Evolutionary conservation across 495 filamentous ascomycete species (phyloP).

Genomic region (Neurospora sp.): DNA sequence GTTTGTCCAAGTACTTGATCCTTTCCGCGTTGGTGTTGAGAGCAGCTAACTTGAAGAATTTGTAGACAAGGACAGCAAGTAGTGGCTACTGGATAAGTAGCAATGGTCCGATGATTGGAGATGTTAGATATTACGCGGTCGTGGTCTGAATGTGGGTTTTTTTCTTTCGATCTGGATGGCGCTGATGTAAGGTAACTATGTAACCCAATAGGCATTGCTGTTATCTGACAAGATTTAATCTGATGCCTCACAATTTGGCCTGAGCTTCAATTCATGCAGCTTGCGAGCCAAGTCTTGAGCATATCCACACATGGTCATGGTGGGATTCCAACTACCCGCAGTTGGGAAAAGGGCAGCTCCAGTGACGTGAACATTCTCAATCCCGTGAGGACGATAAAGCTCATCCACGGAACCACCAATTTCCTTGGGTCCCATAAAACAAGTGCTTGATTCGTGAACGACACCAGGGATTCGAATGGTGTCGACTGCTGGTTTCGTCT

Average conservation of each 20-base stretch:
- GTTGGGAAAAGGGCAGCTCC: neutral
- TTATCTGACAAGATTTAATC: neutral
- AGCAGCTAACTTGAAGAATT: neutral
- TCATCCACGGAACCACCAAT: neutral
- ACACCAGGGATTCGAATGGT: neutral
- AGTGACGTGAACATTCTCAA: neutral
- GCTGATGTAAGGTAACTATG: no score
- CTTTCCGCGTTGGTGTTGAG: no score
- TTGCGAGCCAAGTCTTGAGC: neutral
- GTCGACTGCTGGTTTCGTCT: neutral
- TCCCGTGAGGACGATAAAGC: neutral
- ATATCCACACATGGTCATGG: neutral
- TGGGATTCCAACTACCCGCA: neutral
- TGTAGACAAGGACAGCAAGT: neutral
- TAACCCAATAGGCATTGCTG: neutral
- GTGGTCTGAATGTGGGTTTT: no score
- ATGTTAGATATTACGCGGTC: neutral
- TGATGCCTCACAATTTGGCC: neutral
- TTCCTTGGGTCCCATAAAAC: neutral
- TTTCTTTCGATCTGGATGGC: no score
- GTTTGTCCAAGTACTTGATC: neutral
- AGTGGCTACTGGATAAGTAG: neutral
- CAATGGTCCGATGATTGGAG: no score
- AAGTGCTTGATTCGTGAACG: neutral
- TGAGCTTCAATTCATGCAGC: neutral